Evolutionary conservation across 208 protist genomes (phyloP).

Genomic region (Trypanosoma congolense): DNA sequence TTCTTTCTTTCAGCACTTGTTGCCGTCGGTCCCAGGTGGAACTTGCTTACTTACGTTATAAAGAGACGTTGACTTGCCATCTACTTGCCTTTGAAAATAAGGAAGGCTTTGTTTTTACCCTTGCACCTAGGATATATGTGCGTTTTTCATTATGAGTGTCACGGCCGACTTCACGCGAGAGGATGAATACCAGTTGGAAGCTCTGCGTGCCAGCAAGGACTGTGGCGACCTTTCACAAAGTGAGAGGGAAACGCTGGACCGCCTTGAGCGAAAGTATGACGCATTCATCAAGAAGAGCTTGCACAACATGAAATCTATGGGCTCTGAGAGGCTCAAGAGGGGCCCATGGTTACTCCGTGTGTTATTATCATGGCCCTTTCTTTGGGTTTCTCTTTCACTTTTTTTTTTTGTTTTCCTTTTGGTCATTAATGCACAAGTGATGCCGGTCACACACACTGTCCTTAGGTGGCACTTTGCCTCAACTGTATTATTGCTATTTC

Average conservation of each 20-base stretch:
- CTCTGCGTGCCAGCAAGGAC: slow-evolving; percentile 12
- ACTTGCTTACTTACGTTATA: too few species aligned
- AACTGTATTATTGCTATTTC: slow-evolving; percentile 9
- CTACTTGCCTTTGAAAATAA: too few species aligned
- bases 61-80: too few species aligned
- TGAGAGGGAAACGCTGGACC: slow-evolving; percentile 17
- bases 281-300: slow-evolving; percentile 34
- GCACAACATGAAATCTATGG: slow-evolving; percentile 23
- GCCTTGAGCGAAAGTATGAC: slow-evolving; percentile 28
- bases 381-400: slow-evolving; percentile 11
- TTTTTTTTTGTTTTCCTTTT: slow-evolving; percentile 19
- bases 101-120: too few species aligned
- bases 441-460: neutral
- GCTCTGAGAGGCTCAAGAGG: slow-evolving; percentile 1
- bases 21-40: too few species aligned
- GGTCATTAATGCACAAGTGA: neutral
- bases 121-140: too few species aligned
- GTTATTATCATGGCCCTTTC: slow-evolving; percentile 19
- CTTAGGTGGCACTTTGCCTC: slow-evolving; percentile 12
- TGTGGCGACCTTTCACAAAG: slow-evolving; percentile 16
- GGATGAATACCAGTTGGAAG: slow-evolving; percentile 33
- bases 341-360: neutral
- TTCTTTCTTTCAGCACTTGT: too few species aligned
- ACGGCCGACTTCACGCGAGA: slow-evolving; percentile 29
- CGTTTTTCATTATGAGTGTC: too few species aligned